phyloP scores from a whole-genome alignment of 495 filamentous ascomycete species.

The Evernia prunastri region DNA sequence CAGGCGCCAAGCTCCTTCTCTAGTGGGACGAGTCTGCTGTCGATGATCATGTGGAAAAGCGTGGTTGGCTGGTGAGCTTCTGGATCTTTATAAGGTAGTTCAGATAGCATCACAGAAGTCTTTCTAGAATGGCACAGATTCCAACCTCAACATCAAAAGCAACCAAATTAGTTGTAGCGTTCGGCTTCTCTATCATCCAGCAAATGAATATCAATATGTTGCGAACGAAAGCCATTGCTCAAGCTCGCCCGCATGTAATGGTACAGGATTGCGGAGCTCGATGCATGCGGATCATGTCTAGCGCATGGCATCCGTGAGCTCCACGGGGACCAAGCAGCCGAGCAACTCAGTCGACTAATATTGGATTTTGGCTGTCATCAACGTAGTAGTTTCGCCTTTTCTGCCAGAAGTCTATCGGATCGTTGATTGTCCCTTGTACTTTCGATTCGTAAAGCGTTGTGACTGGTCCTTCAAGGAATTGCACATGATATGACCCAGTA shows the following conservation, averaged over 20 bases:
- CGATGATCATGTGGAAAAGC: too few relatives aligned
- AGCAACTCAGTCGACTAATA: neutral
- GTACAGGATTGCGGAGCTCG: neutral
- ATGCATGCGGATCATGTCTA: neutral
- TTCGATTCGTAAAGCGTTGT: neutral
- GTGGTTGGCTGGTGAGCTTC: too few relatives aligned
- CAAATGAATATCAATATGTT: too few relatives aligned
- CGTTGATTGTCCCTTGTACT: neutral
- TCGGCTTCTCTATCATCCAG: too few relatives aligned
- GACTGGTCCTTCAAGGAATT: slow-evolving; percentile 15
- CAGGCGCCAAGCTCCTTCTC: too few relatives aligned
- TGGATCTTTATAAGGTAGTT: too few relatives aligned
- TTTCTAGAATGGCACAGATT: too few relatives aligned
- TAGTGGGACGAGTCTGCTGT: too few relatives aligned
- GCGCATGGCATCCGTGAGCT: neutral
- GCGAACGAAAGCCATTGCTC: neutral
- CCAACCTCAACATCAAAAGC: too few relatives aligned
- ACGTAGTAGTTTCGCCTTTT: slow-evolving; percentile 5
- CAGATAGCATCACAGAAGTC: too few relatives aligned
- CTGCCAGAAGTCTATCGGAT: slow-evolving; percentile 8
- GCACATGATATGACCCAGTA: neutral
- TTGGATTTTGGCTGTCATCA: neutral
- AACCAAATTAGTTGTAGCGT: too few relatives aligned
- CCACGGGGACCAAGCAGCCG: neutral
- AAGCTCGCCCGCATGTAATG: neutral